Evolutionary conservation across 1,139 yeast genomes (phyloP).

Genomic region (Arxiozyma telluris): DNA sequence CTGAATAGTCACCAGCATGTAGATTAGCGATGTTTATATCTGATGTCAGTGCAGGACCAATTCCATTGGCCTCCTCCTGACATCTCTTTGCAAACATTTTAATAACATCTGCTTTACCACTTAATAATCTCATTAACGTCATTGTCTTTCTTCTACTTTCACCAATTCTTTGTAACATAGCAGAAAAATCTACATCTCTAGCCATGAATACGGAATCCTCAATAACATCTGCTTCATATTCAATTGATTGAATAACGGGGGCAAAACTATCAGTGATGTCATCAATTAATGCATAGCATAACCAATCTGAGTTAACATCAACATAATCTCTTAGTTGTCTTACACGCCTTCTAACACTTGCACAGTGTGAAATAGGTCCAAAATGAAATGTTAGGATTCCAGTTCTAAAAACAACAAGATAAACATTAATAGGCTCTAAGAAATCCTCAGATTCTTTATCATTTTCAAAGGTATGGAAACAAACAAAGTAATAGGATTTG

Average conservation of each 20-base stretch:
- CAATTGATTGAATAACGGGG: constrained; percentile 79
- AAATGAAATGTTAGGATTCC: constrained; percentile 84
- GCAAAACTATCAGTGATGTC: constrained; percentile 92
- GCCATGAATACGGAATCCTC: constrained; percentile 73
- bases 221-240: constrained; percentile 84
- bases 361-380: constrained; percentile 71
- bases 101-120: constrained; percentile 95
- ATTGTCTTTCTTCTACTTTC: constrained; percentile 83
- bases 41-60: constrained; percentile 30
- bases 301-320: constrained; percentile 84
- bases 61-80: constrained; percentile 47
- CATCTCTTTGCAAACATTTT: constrained; percentile 96
- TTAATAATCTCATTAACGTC: constrained; percentile 81
- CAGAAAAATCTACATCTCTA: constrained; percentile 55
- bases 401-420: constrained; percentile 75
- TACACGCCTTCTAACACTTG: constrained; percentile 84
- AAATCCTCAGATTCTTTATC: constrained; percentile 72
- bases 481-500: constrained; percentile 65
- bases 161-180: constrained; percentile 74
- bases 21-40: constrained; percentile 32
- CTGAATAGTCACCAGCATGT: constrained; percentile 11
- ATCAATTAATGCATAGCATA: constrained; percentile 87
- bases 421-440: constrained; percentile 79
- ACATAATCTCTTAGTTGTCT: constrained; percentile 85
- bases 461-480: constrained; percentile 75